Evolutionary conservation across 2,329 filamentous ascomycete genomes (phyloP).

Genomic region (Fonsecaea nubica): DNA sequence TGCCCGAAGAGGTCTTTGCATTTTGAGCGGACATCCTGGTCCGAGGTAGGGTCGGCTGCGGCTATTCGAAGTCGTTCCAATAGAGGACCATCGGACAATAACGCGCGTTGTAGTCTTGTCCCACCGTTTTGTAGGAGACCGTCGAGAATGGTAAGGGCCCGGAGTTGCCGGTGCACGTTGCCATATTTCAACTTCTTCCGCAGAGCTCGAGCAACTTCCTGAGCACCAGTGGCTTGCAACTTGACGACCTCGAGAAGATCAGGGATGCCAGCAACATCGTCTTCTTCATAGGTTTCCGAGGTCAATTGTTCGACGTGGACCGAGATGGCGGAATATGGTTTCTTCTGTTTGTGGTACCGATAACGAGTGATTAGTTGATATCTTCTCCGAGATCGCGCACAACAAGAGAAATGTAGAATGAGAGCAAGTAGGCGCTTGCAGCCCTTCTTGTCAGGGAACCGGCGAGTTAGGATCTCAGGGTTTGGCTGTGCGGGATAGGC

Average conservation of each 20-base stretch:
- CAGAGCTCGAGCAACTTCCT: conserved; percentile 87
- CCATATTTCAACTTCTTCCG: conserved; percentile 99
- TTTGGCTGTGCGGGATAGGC: conserved; percentile 32
- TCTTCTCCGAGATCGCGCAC: conserved; percentile 37
- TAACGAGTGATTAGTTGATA: conserved; percentile 41
- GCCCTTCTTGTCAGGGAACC: conserved; percentile 28
- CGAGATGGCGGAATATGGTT: conserved; percentile 91
- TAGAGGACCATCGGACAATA: conserved; percentile 86
- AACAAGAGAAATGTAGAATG: conserved; percentile 38
- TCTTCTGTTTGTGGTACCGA: conserved; percentile 59
- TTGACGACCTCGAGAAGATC: conserved; percentile 94
- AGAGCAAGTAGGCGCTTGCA: conserved; percentile 34
- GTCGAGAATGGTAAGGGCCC: conserved; percentile 86
- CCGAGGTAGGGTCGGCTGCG: conserved; percentile 82
- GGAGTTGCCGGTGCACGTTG: conserved; percentile 87
- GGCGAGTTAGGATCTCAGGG: conserved; percentile 25
- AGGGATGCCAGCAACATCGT: conserved; percentile 88
- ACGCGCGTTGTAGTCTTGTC: conserved; percentile 77
- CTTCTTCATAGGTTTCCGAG: conserved; percentile 85
- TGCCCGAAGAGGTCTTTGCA: conserved; percentile 84
- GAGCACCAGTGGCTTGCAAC: conserved; percentile 83
- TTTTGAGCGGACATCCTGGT: conserved; percentile 84
- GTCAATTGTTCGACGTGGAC: conserved; percentile 91
- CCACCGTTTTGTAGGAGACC: conserved; percentile 95
- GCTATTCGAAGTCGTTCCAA: conserved; percentile 89